phyloP scores from a whole-genome alignment of 768 basidiomycete genomes.

The Boletus rex-veris region DNA sequence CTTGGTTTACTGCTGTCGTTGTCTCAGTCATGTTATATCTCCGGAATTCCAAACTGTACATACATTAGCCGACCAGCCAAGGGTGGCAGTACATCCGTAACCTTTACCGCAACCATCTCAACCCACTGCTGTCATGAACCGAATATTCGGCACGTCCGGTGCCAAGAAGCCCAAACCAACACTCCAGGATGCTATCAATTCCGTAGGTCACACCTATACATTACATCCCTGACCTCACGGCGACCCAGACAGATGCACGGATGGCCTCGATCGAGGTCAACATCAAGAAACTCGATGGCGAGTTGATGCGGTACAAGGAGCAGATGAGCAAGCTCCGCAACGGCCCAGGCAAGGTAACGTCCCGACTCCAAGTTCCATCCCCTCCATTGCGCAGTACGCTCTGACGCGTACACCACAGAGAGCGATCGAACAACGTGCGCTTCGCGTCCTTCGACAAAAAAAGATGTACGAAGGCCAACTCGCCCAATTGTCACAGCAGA shows the following conservation, averaged over 20 bases:
- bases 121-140: slow-evolving; percentile 56
- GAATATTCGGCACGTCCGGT: slow-evolving; percentile 74
- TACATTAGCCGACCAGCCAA: background rate
- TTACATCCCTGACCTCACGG: background rate
- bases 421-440: slow-evolving; percentile 92
- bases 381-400: too few relatives aligned
- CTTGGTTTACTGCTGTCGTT: background rate
- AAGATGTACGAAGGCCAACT: slow-evolving; percentile 94
- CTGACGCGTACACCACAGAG: slow-evolving; percentile 41
- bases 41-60: background rate
- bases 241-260: slow-evolving; percentile 75
- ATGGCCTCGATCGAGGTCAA: slow-evolving; percentile 93
- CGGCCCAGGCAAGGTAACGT: slow-evolving; percentile 87
- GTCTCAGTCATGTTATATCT: too few relatives aligned
- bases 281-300: slow-evolving; percentile 92
- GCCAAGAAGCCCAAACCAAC: slow-evolving; percentile 81
- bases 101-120: background rate
- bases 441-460: slow-evolving; percentile 92
- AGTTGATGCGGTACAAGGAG: slow-evolving; percentile 87
- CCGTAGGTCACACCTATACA: slow-evolving; percentile 47
- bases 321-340: slow-evolving; percentile 93
- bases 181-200: slow-evolving; percentile 89
- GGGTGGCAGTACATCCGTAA: background rate
- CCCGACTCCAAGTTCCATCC: background rate
- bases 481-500: slow-evolving; percentile 86